These are phyloP conservation scores for Glycine latifolia DNA, from an alignment of 306 rosid genomes.

Conservation along the genomic window DNA sequence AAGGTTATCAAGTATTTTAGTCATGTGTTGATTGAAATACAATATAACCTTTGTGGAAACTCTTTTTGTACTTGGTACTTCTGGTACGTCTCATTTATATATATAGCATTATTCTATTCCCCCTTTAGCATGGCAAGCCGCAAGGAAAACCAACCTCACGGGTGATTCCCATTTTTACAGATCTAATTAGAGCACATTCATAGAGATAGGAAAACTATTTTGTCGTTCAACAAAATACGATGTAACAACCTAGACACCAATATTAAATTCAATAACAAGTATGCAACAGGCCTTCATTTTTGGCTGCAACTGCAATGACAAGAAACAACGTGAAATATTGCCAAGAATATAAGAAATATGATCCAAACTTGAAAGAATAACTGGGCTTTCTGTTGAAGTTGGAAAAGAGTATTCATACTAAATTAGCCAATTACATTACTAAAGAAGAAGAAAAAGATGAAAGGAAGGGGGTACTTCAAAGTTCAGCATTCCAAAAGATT, in stretches of 20 bases:
- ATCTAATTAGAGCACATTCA: slow-evolving; percentile 33
- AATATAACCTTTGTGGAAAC: too few relatives aligned
- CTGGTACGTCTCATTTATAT: neutral
- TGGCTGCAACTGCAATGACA: neutral
- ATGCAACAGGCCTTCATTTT: neutral
- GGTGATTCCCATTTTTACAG: slow-evolving; percentile 8
- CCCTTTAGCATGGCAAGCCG: neutral
- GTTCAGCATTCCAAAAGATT: neutral
- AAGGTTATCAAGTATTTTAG: too few relatives aligned
- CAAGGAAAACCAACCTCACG: slow-evolving; percentile 21
- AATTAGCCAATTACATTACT: neutral
- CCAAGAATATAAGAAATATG: slow-evolving; percentile 2
- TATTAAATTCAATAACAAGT: slow-evolving; percentile 23
- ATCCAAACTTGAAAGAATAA: slow-evolving; percentile 17
- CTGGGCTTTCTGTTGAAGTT: slow-evolving; percentile 10
- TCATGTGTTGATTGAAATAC: too few relatives aligned
- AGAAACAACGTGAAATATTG: slow-evolving; percentile 12
- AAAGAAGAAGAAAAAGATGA: slow-evolving; percentile 8
- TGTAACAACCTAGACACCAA: slow-evolving; percentile 2
- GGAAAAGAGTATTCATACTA: neutral
- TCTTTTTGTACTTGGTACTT: too few relatives aligned
- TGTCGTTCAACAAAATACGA: slow-evolving; percentile 12
- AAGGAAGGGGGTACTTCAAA: neutral
- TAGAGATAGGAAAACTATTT: neutral
- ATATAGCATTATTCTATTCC: slow-evolving; percentile 27